Conservation (phyloP, 2,329 filamentous ascomycete species). For the Raffaelea albimanens region DNA sequence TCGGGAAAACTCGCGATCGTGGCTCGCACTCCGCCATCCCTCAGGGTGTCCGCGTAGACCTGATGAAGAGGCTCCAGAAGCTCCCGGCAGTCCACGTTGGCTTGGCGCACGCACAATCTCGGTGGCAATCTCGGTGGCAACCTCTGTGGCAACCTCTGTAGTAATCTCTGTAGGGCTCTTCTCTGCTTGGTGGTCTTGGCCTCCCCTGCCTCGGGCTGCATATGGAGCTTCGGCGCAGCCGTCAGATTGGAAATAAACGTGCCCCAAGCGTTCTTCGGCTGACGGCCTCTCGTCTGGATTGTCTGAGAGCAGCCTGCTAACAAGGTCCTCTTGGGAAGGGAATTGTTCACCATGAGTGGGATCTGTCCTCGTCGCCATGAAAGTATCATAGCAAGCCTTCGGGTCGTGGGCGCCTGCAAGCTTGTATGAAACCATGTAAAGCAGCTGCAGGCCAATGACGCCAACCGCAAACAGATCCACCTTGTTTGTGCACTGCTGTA, state of each 20-base stretch:
- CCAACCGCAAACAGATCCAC: constrained; percentile 6
- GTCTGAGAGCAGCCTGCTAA: neutral
- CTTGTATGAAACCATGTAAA: neutral
- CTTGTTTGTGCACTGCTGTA: neutral
- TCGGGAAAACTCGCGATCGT: too few relatives aligned
- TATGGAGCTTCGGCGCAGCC: neutral
- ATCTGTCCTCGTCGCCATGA: neutral
- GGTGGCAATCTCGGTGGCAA: too few relatives aligned
- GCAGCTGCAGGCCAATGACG: neutral
- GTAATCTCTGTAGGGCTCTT: too few relatives aligned
- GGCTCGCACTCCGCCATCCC: too few relatives aligned
- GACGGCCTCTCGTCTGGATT: neutral
- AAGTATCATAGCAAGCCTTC: neutral
- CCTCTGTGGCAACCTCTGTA: too few relatives aligned
- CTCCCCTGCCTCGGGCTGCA: too few relatives aligned
- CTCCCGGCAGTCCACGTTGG: too few relatives aligned
- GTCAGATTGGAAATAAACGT: neutral
- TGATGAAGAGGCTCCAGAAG: too few relatives aligned
- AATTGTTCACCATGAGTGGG: neutral
- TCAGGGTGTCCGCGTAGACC: too few relatives aligned
- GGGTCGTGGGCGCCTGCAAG: neutral
- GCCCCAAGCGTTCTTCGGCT: neutral
- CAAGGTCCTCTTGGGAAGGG: neutral
- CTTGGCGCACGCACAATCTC: too few relatives aligned
- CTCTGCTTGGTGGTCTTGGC: too few relatives aligned